These are phyloP conservation scores for Lagenidium giganteum DNA, from an alignment of 352 stramenopile species.

Conservation along the genomic window DNA sequence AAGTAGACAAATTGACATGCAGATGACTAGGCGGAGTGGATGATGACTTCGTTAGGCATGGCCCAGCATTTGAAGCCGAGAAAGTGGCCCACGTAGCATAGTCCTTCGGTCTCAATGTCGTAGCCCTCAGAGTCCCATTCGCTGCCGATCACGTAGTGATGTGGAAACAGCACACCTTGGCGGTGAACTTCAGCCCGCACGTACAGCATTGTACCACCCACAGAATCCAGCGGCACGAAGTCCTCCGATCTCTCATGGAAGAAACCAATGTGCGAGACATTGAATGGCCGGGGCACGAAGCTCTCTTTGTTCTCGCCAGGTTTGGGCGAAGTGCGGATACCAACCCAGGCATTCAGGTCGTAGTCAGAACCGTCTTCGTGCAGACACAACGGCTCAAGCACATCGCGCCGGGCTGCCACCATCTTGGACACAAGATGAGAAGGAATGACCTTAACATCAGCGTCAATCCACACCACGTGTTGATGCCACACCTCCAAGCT, in stretches of 20 bases:
- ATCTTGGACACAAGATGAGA: constrained; percentile 24
- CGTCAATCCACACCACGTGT: constrained; percentile 38
- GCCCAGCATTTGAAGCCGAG: constrained; percentile 45
- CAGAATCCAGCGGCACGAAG: constrained; percentile 32
- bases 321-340: constrained; percentile 6
- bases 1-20: too few species aligned
- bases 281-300: constrained; percentile 6
- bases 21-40: too few species aligned
- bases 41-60: constrained; percentile 37
- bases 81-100: constrained; percentile 41
- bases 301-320: not conserved
- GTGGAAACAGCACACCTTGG: constrained; percentile 35
- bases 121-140: constrained; percentile 35
- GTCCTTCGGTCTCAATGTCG: constrained; percentile 45
- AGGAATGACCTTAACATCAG: constrained; percentile 27
- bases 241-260: constrained; percentile 6
- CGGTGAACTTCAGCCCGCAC: constrained; percentile 37
- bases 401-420: constrained; percentile 16
- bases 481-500: constrained; percentile 29
- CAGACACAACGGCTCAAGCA: constrained; percentile 17
- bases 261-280: constrained; percentile 5
- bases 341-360: constrained; percentile 22
- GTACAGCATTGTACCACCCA: constrained; percentile 45
- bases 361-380: constrained; percentile 12
- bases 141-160: constrained; percentile 33